Evolutionary conservation across 1,284 basidiomycete species (phyloP), one percentile per base, ranked within the genome.

Genomic region (Leccinum pallidistipes): DNA sequence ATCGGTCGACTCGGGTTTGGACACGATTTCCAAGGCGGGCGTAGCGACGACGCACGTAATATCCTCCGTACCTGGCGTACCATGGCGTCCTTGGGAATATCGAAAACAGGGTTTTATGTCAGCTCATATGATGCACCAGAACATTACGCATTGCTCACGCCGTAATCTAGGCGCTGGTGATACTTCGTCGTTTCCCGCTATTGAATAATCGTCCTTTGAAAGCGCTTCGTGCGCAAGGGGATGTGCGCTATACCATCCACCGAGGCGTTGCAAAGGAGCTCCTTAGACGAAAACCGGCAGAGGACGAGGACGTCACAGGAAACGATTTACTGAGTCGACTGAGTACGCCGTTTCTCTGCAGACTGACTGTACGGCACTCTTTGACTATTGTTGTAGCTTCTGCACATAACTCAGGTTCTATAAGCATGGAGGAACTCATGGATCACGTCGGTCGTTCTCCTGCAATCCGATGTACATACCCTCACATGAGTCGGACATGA

Each of bases 1-100:
- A 62, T 62, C 24, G 53, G 60, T 38, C 59, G 61, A 8, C 61
- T 62, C 11, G 61, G 61, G 3, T 62, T 62, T 54, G 61, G 61
- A 31, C 53, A 62, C 18, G 59, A 62, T 36, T 62, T 62, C 29
- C 53, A 62, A 38, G 61, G 59, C 4, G 60, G 49, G 5, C 61
- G 53, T 10, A 62, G 61, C 27, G 24, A 56, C 11, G 47, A 61
- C 11, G 60, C 60, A 27, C n/a, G 52, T 11, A 61, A 51, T 24
- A 62, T 62, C 16, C 49, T 61, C 8, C 24, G 36, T 43, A 53
- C 61, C 8, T 62, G 61, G 61, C 16, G 59, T 12, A 36, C 38
- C 24, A 61, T 61, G 61, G 59, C 61, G n/a, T 43, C 16, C 6
- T 16, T 62, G 34, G 59, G 36, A 2, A 32, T 62, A 9, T 58